Percentiles rank a stretch among this genome's conserved stretches.
Conservation (phyloP, 306 rosid genomes). For the Fragaria nilgerrensis region DNA sequence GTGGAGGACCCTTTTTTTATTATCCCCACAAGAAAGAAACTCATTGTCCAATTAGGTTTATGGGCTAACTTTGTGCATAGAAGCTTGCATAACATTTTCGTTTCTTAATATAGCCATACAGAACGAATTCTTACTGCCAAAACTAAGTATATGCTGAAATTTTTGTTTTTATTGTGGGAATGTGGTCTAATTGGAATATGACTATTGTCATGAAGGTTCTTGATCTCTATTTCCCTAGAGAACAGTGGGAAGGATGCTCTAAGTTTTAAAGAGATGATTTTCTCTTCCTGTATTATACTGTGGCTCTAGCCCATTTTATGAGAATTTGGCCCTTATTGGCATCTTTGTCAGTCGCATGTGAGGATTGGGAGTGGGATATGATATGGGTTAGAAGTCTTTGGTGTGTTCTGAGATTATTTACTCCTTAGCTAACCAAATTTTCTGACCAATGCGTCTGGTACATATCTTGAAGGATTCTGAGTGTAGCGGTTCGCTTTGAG, state of each 20-base stretch:
- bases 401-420: too few relatives aligned
- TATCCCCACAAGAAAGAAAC: conserved; percentile 23
- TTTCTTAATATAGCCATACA: neutral
- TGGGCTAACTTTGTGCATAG: conserved; percentile 17
- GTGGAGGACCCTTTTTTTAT: conserved; percentile 28
- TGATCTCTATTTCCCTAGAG: neutral
- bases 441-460: neutral
- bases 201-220: neutral
- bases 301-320: neutral
- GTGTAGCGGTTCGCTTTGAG: neutral
- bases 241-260: neutral
- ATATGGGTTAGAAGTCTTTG: neutral
- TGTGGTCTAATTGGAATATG: neutral
- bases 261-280: neutral
- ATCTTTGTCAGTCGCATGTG: neutral
- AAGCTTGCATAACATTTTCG: conserved; percentile 15
- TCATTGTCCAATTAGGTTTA: conserved; percentile 21
- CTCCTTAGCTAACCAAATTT: neutral
- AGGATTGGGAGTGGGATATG: neutral
- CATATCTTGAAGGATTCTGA: neutral
- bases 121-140: neutral
- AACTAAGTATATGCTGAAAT: neutral
- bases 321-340: neutral
- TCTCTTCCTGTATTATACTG: neutral
- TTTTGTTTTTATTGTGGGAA: neutral